Conservation (phyloP, 1,139 yeast genomes). For the Yamadazyma spencermartinsiae region DNA sequence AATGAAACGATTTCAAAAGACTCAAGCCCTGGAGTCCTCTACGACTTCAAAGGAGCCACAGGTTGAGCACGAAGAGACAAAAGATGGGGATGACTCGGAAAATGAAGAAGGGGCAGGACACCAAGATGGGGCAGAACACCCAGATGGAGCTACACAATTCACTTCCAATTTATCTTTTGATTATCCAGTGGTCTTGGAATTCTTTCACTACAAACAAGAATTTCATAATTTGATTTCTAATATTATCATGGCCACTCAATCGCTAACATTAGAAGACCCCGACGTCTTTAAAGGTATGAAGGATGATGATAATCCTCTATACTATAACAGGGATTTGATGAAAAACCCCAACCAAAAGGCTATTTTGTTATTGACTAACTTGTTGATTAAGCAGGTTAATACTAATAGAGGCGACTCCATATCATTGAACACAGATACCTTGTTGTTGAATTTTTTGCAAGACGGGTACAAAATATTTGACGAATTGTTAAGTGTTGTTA, state of each 20-base stretch:
- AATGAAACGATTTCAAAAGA: conserved; percentile 9
- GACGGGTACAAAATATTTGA: conserved; percentile 48
- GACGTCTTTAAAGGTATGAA: conserved; percentile 66
- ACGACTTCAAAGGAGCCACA: background rate
- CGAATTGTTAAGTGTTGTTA: conserved; percentile 45
- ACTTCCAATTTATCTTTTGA: conserved; percentile 43
- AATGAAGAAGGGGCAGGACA: background rate
- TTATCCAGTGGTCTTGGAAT: conserved; percentile 69
- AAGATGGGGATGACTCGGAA: background rate
- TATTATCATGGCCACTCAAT: conserved; percentile 68
- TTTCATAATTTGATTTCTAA: conserved; percentile 64
- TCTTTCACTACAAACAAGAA: conserved; percentile 72
- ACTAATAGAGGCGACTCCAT: conserved; percentile 44
- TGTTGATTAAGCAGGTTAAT: conserved; percentile 46
- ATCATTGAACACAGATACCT: conserved; percentile 49
- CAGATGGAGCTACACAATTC: conserved; percentile 11
- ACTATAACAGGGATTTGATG: conserved; percentile 41
- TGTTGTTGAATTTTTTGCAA: conserved; percentile 45
- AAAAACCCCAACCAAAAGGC: conserved; percentile 51
- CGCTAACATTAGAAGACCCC: conserved; percentile 70
- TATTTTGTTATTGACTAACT: conserved; percentile 46
- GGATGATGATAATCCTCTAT: conserved; percentile 50
- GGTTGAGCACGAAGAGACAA: background rate
- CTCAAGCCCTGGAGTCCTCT: conserved; percentile 1
- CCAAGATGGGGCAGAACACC: conserved; percentile 8